Evolutionary conservation across 192 early-diverging fungal genomes (phyloP), one percentile per base, ranked within the genome.

Genomic region (Rhizophagus prolifer): DNA sequence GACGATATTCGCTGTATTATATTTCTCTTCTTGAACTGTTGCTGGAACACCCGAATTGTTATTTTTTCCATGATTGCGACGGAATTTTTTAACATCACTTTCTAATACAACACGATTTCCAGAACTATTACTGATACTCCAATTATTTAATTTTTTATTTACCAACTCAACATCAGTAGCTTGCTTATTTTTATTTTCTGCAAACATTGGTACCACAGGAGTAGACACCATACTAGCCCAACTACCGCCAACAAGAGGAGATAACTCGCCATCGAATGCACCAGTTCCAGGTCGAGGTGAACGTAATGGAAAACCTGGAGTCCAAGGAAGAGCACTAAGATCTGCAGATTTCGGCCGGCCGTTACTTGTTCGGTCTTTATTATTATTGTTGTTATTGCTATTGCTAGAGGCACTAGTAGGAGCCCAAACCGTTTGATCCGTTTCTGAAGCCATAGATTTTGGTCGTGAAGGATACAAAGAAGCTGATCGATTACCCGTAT

Each of bases 81-180:
- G 78, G 23, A 79, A 75, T 59, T 75, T 75, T 62, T 79, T 79
- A 10, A 74, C 72, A 31, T 79, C 78, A 58, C 74, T 74, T 28
- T 74, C 74, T 61, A 79, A 75, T 2, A 74, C 72, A 21, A 74
- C 78, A 60, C 73, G 72, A 31, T 74, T 66, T 31, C 73, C 78
- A 6, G 74, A 67, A 41, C 73, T 74, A 69, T 79, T 79, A 46
- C 72, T 79, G 10, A 79, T 31, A 30, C 64, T 79, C 78, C 78
- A 79, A 69, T 67, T 79, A 19, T 66, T 58, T 16, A 79, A 46
- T 34, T 74, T 74, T 60, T 79, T 79, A 36, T 76, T 70, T 38
- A 75, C 74, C 44, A 76, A 80, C 58, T 87, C 86, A 14, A 81
- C 79, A 16, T 85, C 86, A 30, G 85, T 79, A 26, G 85, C 84